Evolutionary conservation across 306 rosid genomes (phyloP).

Genomic region (Adenanthera pavonina): DNA sequence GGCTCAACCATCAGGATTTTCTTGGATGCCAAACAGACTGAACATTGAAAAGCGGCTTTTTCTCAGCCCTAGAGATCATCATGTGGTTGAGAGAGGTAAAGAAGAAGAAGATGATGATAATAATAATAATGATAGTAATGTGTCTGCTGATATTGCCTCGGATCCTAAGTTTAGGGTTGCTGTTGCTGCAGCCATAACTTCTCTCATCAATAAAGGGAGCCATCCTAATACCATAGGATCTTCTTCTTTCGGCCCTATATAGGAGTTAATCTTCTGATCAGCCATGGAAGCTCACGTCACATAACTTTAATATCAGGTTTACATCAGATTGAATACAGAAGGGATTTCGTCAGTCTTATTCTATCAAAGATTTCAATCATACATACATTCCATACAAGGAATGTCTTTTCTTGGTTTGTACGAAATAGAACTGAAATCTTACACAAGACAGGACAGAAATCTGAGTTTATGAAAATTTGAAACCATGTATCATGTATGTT

Average conservation of each 20-base stretch:
- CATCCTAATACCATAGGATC: not conserved
- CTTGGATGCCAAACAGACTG: conserved; percentile 54
- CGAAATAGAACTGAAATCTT: too few relatives aligned
- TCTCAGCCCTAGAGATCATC: not conserved
- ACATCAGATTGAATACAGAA: not conserved
- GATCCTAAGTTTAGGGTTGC: conserved; percentile 69
- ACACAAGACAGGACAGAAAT: too few relatives aligned
- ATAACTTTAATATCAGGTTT: not conserved
- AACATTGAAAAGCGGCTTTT: not conserved
- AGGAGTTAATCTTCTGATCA: not conserved
- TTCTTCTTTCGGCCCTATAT: not conserved
- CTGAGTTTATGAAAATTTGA: too few relatives aligned
- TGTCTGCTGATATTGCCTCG: conserved; percentile 26
- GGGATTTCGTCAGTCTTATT: too few relatives aligned
- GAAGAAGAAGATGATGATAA: not conserved
- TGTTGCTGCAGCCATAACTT: conserved; percentile 70
- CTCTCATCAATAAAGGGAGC: conserved; percentile 59
- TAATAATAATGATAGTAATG: conserved; percentile 20
- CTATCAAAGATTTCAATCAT: too few relatives aligned
- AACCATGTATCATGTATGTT: too few relatives aligned
- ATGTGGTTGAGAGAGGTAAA: conserved; percentile 24
- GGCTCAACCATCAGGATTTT: conserved; percentile 30
- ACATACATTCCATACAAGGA: too few relatives aligned
- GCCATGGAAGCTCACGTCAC: not conserved
- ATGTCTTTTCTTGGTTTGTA: too few relatives aligned